Percentiles rank a stretch among this genome's conserved stretches.
These are phyloP conservation scores for Phialophora chinensis DNA, from an alignment of 2,329 filamentous ascomycete genomes.

Conservation along the genomic window DNA sequence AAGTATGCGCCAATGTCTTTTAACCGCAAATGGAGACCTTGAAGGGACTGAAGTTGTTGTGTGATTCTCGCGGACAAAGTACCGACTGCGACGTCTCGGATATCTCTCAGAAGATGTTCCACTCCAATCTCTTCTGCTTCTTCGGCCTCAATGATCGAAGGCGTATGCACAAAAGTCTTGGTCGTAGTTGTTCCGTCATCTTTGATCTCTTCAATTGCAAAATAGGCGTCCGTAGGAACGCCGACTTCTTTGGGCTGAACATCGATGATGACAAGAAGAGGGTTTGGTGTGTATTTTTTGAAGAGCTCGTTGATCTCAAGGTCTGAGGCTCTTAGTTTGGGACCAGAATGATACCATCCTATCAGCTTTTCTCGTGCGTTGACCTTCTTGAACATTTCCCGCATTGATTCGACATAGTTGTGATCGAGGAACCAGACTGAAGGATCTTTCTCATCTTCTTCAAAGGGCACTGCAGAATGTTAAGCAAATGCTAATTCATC, in stretches of 20 bases:
- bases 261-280: slow-evolving; percentile 95
- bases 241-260: slow-evolving; percentile 98
- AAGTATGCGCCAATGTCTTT: slow-evolving; percentile 95
- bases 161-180: slow-evolving; percentile 97
- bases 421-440: slow-evolving; percentile 99
- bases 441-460: slow-evolving; percentile 98
- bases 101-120: slow-evolving; percentile 95
- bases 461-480: slow-evolving; percentile 78
- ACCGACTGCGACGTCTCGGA: slow-evolving; percentile 95
- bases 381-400: slow-evolving; percentile 99
- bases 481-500: slow-evolving; percentile 15
- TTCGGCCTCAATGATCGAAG: slow-evolving; percentile 97
- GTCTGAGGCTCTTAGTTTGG: slow-evolving; percentile 94
- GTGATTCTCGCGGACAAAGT: slow-evolving; percentile 96
- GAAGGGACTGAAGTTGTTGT: slow-evolving; percentile 94
- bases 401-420: slow-evolving; percentile 99
- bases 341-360: slow-evolving; percentile 99
- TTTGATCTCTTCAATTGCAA: slow-evolving; percentile 99
- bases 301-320: slow-evolving; percentile 99
- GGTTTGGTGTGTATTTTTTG: slow-evolving; percentile 98
- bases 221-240: slow-evolving; percentile 97
- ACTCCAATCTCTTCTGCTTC: slow-evolving; percentile 99
- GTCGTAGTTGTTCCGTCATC: slow-evolving; percentile 97
- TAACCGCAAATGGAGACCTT: slow-evolving; percentile 91
- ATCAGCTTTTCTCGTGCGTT: slow-evolving; percentile 98